phyloP scores from a whole-genome alignment of 495 filamentous ascomycete species.

The Parathielavia hyrcaniae region DNA sequence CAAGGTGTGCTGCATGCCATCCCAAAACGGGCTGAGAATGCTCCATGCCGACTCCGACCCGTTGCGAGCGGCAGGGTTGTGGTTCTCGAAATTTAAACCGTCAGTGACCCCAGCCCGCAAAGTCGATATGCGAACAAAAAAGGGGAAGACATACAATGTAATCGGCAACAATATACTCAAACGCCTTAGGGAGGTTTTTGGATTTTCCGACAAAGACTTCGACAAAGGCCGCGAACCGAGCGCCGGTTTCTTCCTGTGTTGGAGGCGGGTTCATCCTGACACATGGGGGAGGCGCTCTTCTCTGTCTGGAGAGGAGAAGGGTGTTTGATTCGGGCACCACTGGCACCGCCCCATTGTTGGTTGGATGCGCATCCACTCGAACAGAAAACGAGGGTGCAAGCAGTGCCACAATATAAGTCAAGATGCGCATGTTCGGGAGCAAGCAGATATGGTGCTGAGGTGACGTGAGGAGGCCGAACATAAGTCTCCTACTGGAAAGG shows the following conservation, averaged over 20 bases:
- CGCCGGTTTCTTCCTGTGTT: slow-evolving; percentile 22
- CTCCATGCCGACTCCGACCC: slow-evolving; percentile 35
- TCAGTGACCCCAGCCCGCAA: too few species aligned
- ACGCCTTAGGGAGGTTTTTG: slow-evolving; percentile 36
- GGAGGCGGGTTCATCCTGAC: slow-evolving; percentile 21
- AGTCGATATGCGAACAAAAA: too few species aligned
- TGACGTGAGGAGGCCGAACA: background rate
- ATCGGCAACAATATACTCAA: slow-evolving; percentile 32
- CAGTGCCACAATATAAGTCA: background rate
- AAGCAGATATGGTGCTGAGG: too few species aligned
- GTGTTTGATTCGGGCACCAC: slow-evolving; percentile 19
- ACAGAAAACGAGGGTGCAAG: slow-evolving; percentile 1
- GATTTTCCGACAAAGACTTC: slow-evolving; percentile 31
- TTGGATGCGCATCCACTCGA: slow-evolving; percentile 2
- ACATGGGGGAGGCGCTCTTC: slow-evolving; percentile 10
- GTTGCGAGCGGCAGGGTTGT: slow-evolving; percentile 36
- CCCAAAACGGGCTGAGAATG: slow-evolving; percentile 34
- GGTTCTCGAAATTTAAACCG: too few species aligned
- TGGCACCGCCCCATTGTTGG: slow-evolving; percentile 17
- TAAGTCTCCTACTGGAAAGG: background rate
- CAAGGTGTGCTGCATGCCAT: slow-evolving; percentile 23
- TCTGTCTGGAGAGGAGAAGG: background rate
- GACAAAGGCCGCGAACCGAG: slow-evolving; percentile 32
- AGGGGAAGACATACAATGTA: slow-evolving; percentile 32
- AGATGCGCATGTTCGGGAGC: background rate